Evolutionary conservation across 805 yeast genomes (phyloP), one percentile per base, ranked within the genome.

Genomic region (Candida berthetii): DNA sequence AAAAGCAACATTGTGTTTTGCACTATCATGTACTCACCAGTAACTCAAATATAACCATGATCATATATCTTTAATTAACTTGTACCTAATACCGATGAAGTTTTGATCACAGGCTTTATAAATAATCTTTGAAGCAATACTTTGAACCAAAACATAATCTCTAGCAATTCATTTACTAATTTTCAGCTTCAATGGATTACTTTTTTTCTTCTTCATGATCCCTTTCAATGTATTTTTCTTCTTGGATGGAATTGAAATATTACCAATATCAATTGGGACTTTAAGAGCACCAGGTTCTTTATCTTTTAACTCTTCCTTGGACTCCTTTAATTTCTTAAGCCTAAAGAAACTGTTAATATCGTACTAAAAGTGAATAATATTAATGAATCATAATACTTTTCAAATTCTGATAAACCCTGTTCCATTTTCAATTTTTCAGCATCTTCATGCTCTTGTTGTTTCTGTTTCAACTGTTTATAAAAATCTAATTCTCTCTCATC

Each of bases 401-500:
- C 55, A 38, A 46, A 56, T 22, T 37, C 37, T 28, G 38, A 33
- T 9, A 53, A 15, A 1, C 50, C 57, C 22, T 44, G 44, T 6
- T 51, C 53, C 3, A 55, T 37, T 31, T 49, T 55, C 22, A 48
- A 22, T 40, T 48, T 50, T 32, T 37, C 48, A 4, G 31, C 24
- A 11, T 19, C 17, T n/a, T 52, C 54, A 13, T 37, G 43, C 11
- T 27, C 33, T 0, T 31, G 22, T 34, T 45, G 44, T 31, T 40
- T 46, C 6, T 39, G 25, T 17, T 43, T 43, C 4, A 52, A 32
- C 4, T 37, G 35, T 8, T 47, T 20, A 35, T 55, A 56, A 32
- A 53, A 54, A 18, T 38, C 20, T 5, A 46, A 35, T 19, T 55
- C 61, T 13, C 44, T 39, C 24, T 43, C 52, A 14, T 48, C 49